Conservation (phyloP, 2,329 filamentous ascomycete species). For the Xylaria sp. region DNA sequence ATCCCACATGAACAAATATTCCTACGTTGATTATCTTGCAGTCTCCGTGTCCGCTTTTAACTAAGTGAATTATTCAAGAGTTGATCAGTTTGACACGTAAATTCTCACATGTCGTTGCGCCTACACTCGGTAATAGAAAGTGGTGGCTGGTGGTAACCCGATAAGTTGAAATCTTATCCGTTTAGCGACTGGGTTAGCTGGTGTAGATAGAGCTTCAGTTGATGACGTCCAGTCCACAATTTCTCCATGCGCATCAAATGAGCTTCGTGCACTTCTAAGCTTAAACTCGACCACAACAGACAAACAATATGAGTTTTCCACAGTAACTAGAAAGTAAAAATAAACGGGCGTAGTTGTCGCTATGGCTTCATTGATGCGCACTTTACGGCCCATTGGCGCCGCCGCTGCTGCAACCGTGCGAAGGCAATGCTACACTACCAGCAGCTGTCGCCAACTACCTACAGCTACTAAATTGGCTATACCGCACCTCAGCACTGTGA, state of each 20-base stretch:
- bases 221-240: slow-evolving; percentile 46
- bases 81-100: not conserved
- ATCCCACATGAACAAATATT: slow-evolving; percentile 3
- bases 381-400: slow-evolving; percentile 35
- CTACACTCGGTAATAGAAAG: not conserved
- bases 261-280: slow-evolving; percentile 31
- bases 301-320: slow-evolving; percentile 25
- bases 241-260: slow-evolving; percentile 30
- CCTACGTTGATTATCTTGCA: not conserved
- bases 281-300: slow-evolving; percentile 23
- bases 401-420: slow-evolving; percentile 32
- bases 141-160: slow-evolving; percentile 1
- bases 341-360: slow-evolving; percentile 31
- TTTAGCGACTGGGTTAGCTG: slow-evolving; percentile 7
- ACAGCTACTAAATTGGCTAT: slow-evolving; percentile 17
- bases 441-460: slow-evolving; percentile 29
- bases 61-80: not conserved
- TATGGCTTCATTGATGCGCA: slow-evolving; percentile 42
- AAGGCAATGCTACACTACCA: slow-evolving; percentile 27
- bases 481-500: slow-evolving; percentile 13
- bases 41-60: not conserved
- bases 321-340: not conserved
- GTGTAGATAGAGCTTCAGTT: slow-evolving; percentile 16
- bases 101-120: not conserved
- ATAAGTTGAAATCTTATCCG: not conserved